Evolutionary conservation across 169 alveolate genomes (phyloP).

Genomic region (Blepharisma undulans): DNA sequence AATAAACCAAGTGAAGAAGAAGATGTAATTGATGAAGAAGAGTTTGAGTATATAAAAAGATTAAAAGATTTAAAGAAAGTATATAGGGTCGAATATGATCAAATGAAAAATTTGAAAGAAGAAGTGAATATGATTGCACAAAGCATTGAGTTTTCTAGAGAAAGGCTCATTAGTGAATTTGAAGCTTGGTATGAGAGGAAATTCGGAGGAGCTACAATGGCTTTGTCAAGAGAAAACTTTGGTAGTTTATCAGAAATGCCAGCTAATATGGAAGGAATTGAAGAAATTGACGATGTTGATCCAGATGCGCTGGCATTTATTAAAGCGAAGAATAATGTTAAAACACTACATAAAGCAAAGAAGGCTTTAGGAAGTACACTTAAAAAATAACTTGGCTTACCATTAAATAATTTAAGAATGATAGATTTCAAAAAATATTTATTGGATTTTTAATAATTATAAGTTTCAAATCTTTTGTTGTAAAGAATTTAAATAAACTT

Average conservation of each 20-base stretch:
- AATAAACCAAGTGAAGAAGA: slow-evolving; percentile 56
- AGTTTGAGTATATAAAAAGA: slow-evolving; percentile 53
- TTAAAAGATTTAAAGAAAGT: slow-evolving; percentile 66
- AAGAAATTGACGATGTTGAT: slow-evolving; percentile 65
- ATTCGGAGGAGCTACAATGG: neutral
- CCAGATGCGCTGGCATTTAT: slow-evolving; percentile 79
- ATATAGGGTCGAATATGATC: slow-evolving; percentile 61
- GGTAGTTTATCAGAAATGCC: slow-evolving; percentile 32
- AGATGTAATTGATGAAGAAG: slow-evolving; percentile 82
- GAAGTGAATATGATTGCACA: slow-evolving; percentile 54
- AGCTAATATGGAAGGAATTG: slow-evolving; percentile 46
- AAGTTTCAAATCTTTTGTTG: no score
- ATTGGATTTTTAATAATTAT: no score
- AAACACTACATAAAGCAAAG: slow-evolving; percentile 37
- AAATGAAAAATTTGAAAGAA: slow-evolving; percentile 58
- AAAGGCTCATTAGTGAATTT: slow-evolving; percentile 51
- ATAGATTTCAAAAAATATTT: neutral
- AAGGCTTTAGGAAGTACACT: slow-evolving; percentile 2
- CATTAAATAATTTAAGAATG: neutral
- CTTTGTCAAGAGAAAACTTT: neutral
- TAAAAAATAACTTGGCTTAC: neutral
- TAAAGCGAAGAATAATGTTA: slow-evolving; percentile 72
- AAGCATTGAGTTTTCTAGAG: slow-evolving; percentile 55
- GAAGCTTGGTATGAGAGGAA: slow-evolving; percentile 65
- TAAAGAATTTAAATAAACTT: no score